These are phyloP conservation scores for Posidonia oceanica DNA, from an alignment of 116 monocot species.

Conservation along the genomic window DNA sequence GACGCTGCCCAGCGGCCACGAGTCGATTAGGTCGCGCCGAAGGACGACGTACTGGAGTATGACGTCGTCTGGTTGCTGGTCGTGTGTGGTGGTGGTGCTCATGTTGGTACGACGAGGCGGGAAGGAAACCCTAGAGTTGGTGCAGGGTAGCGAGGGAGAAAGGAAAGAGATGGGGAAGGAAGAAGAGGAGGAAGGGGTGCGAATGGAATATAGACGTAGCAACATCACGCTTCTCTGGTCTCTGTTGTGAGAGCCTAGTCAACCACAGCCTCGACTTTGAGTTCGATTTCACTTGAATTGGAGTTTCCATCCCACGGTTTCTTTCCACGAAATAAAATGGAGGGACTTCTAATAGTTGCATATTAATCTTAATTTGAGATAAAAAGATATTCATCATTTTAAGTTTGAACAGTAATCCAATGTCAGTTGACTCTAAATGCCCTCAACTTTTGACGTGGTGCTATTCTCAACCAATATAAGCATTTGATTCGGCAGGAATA, in stretches of 20 bases:
- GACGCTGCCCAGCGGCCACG: constrained; percentile 87
- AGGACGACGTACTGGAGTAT: constrained; percentile 95
- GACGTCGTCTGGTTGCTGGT: constrained; percentile 15
- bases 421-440: too few species aligned
- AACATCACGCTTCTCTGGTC: not conserved
- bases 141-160: too few species aligned
- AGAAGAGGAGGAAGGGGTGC: not conserved
- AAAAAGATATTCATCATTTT: not conserved
- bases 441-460: too few species aligned
- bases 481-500: too few species aligned
- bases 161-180: not conserved
- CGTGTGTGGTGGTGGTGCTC: not conserved
- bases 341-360: not conserved
- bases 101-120: not conserved
- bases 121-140: constrained; percentile 5
- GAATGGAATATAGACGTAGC: not conserved
- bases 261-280: too few species aligned
- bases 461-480: too few species aligned
- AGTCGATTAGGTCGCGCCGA: constrained; percentile 81
- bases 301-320: too few species aligned
- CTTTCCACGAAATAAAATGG: too few species aligned
- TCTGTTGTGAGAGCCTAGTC: not conserved
- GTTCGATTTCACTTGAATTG: too few species aligned
- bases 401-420: too few species aligned
- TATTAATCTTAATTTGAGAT: not conserved